These are phyloP conservation scores for Penicillium olsonii DNA, from an alignment of 2,329 filamentous ascomycete species.

Conservation along the genomic window DNA sequence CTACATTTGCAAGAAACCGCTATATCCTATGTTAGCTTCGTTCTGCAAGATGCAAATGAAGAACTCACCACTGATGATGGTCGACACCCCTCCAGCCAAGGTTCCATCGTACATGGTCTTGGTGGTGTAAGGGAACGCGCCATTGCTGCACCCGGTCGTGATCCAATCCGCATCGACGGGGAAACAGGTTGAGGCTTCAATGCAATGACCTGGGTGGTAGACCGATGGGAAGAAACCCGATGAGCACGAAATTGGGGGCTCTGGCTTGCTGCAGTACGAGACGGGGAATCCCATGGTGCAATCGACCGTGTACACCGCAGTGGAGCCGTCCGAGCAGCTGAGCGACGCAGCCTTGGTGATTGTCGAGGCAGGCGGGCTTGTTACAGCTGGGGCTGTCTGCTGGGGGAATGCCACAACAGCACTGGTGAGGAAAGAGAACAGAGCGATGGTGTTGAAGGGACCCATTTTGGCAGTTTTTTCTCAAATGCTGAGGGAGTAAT, in stretches of 20 bases:
- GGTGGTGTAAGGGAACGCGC: constrained; percentile 20
- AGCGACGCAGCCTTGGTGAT: constrained; percentile 16
- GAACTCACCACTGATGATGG: constrained; percentile 20
- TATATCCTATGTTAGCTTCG: constrained; percentile 1
- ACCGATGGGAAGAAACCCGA: constrained; percentile 23
- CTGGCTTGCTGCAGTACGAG: constrained; percentile 21
- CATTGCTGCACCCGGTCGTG: constrained; percentile 25
- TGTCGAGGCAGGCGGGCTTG: constrained; percentile 4
- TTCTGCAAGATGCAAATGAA: not conserved
- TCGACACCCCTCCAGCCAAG: constrained; percentile 18
- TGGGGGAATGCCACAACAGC: constrained; percentile 10
- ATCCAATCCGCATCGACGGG: constrained; percentile 23
- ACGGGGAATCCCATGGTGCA: constrained; percentile 26
- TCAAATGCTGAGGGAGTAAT: too few relatives aligned
- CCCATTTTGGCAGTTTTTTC: not conserved
- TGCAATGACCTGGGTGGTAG: constrained; percentile 27
- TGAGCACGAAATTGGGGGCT: constrained; percentile 18
- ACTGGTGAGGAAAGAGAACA: not conserved
- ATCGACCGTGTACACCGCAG: constrained; percentile 24
- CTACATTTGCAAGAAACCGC: constrained; percentile 24
- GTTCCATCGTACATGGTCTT: constrained; percentile 21
- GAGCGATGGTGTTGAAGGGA: not conserved
- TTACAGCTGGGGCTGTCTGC: constrained; percentile 1
- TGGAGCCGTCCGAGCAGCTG: constrained; percentile 21
- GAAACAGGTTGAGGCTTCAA: constrained; percentile 23